These are phyloP conservation scores for Solanum medicagineum DNA, from an alignment of 257 asterid species.

Conservation along the genomic window DNA sequence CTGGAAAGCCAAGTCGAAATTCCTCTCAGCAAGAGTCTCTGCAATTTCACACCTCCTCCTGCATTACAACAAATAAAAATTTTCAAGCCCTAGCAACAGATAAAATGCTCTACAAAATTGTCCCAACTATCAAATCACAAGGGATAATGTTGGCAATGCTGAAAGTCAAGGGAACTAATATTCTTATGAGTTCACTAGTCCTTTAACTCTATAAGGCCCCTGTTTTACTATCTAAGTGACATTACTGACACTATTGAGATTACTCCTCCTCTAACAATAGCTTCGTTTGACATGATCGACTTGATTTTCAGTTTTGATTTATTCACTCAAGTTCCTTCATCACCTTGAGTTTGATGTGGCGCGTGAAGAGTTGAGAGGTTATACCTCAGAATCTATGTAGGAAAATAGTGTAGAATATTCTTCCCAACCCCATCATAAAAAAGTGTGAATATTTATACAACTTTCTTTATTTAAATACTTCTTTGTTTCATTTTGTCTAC, in stretches of 20 bases:
- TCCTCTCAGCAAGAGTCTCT: conserved; percentile 86
- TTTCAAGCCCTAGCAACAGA: background rate
- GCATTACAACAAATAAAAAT: conserved; percentile 8
- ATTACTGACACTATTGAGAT: background rate
- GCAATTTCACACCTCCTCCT: conserved; percentile 96
- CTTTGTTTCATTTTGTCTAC: background rate
- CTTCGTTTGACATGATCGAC: background rate
- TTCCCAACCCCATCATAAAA: background rate
- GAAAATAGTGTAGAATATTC: background rate
- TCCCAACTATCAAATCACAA: background rate
- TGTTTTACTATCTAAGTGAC: background rate
- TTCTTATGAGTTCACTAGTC: background rate
- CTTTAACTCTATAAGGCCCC: background rate
- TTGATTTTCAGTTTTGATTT: background rate
- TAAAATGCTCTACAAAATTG: background rate
- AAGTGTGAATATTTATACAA: background rate
- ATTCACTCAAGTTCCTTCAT: background rate
- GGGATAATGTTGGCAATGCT: background rate
- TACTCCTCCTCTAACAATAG: background rate
- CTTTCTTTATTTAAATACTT: background rate
- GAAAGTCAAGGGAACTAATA: background rate
- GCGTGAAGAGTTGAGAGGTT: background rate
- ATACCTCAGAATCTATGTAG: background rate
- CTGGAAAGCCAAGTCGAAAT: conserved; percentile 87
- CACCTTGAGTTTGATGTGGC: background rate